phyloP scores from a whole-genome alignment of 2,329 filamentous ascomycete genomes.

The Juglanconis oblonga region DNA sequence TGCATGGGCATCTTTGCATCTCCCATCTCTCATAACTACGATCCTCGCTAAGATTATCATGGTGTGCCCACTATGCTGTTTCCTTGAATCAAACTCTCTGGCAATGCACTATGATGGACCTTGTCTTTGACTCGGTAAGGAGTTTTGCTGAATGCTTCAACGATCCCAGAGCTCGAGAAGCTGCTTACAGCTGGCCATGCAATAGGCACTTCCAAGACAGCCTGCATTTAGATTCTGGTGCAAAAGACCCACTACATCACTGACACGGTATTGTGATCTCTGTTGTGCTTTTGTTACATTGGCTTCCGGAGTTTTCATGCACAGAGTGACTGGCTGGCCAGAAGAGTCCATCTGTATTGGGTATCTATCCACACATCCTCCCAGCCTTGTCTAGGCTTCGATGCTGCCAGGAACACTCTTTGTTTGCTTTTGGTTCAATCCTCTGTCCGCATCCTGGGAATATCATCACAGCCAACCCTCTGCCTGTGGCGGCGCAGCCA shows the following conservation, averaged over 20 bases:
- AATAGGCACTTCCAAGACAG: neutral
- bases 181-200: neutral
- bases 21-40: neutral
- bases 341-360: neutral
- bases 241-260: no score
- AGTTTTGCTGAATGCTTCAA: neutral
- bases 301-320: no score
- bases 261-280: no score
- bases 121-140: neutral
- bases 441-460: neutral
- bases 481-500: no score
- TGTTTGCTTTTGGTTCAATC: neutral
- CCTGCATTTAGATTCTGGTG: no score
- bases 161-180: no score
- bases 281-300: no score
- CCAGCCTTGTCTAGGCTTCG: neutral
- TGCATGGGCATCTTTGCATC: no score
- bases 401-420: neutral
- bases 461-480: no score
- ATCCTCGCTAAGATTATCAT: neutral
- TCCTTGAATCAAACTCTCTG: neutral
- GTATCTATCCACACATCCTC: slow-evolving; percentile 6
- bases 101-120: neutral
- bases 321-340: neutral
- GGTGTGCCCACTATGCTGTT: neutral